Conservation (phyloP, 2,329 filamentous ascomycete genomes). For the Cyanodermella asteris region DNA sequence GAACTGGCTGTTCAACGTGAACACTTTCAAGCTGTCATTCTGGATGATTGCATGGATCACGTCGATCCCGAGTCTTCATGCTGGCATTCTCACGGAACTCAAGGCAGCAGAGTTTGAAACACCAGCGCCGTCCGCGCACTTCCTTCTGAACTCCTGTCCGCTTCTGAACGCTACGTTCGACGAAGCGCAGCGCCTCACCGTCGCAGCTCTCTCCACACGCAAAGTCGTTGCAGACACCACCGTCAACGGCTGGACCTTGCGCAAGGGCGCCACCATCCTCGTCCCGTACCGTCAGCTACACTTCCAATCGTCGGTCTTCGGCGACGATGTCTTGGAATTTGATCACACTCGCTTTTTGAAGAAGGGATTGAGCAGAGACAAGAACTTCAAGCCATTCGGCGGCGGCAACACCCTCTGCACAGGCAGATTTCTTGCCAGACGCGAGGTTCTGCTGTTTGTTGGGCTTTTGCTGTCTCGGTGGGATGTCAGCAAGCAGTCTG, state of each 20-base stretch:
- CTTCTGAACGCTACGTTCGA: conserved; percentile 1
- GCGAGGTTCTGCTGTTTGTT: conserved; percentile 4
- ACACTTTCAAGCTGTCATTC: conserved; percentile 7
- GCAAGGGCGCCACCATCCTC: conserved; percentile 5
- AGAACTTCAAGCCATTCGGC: conserved; percentile 7
- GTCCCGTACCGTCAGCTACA: conserved; percentile 9
- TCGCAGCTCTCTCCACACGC: conserved; percentile 5
- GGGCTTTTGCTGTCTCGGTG: conserved; percentile 2
- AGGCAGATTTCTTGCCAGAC: conserved; percentile 8
- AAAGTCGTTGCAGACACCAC: conserved; percentile 4
- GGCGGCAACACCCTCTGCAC: conserved; percentile 7
- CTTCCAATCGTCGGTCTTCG: conserved; percentile 6
- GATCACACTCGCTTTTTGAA: conserved; percentile 6
- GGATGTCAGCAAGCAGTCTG: conserved; percentile 1
- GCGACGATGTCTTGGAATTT: conserved; percentile 5
- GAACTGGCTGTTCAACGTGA: conserved; percentile 6
- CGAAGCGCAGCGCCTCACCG: conserved; percentile 5
- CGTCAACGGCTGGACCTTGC: conserved; percentile 6
- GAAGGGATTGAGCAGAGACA: conserved; percentile 3
- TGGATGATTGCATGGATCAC: conserved; percentile 9
- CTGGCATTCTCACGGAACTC: conserved; percentile 3
- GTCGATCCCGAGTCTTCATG: conserved; percentile 3
- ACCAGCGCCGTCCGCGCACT: neutral
- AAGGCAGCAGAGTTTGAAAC: conserved; percentile 1
- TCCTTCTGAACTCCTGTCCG: conserved; percentile 1